Evolutionary conservation across 495 filamentous ascomycete genomes (phyloP).

Genomic region (Aspergillus wentii): DNA sequence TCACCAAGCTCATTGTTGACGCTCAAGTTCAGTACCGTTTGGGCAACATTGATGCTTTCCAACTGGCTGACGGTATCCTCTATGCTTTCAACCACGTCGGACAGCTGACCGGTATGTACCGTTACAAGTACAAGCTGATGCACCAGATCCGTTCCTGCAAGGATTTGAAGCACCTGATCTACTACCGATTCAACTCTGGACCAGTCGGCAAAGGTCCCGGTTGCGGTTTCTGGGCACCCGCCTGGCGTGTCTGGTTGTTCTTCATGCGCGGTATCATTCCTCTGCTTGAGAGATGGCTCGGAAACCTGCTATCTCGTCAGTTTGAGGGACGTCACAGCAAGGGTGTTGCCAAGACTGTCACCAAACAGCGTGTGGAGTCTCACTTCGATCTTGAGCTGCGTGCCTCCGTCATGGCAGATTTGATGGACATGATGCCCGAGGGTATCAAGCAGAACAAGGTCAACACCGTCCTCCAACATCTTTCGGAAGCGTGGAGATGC

Average conservation of each 20-base stretch:
- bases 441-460: constrained; percentile 99
- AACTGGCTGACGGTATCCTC: constrained; percentile 95
- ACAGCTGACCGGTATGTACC: constrained; percentile 98
- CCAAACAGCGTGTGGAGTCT: constrained; percentile 97
- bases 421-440: constrained; percentile 99
- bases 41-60: constrained; percentile 98
- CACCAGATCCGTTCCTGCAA: constrained; percentile 99
- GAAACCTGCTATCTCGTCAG: constrained; percentile 92
- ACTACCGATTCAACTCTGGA: constrained; percentile 98
- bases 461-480: constrained; percentile 94
- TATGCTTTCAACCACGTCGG: constrained; percentile 99
- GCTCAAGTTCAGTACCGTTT: constrained; percentile 97
- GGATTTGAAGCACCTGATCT: constrained; percentile 98
- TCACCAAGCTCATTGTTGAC: constrained; percentile 98
- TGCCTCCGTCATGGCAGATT: constrained; percentile 96
- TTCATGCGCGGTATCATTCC: constrained; percentile 99
- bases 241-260: constrained; percentile 99
- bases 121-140: constrained; percentile 99
- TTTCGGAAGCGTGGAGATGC: constrained; percentile 97
- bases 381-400: constrained; percentile 98
- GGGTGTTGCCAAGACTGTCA: constrained; percentile 98
- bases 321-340: constrained; percentile 99
- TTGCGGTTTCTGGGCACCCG: constrained; percentile 98
- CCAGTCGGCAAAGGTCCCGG: constrained; percentile 97
- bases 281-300: constrained; percentile 93